These are phyloP conservation scores for Arthrocladium fulminans DNA, from an alignment of 2,329 filamentous ascomycete species.

Conservation along the genomic window DNA sequence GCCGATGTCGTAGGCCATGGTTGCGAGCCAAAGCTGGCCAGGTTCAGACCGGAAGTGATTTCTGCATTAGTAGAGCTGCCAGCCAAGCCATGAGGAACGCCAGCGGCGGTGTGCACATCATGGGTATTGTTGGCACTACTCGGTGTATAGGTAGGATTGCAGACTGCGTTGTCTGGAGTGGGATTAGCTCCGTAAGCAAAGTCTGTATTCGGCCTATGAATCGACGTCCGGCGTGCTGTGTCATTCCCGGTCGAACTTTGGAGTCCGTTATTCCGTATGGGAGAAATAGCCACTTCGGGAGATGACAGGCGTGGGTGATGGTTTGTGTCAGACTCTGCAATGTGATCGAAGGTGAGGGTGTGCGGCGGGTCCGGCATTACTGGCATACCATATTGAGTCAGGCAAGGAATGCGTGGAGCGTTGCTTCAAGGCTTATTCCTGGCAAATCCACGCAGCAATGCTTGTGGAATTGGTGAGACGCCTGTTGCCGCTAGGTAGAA, in stretches of 20 bases:
- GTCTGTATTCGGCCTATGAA: slow-evolving; percentile 13
- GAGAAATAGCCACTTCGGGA: slow-evolving; percentile 20
- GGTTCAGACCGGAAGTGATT: slow-evolving; percentile 14
- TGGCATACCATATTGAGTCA: slow-evolving; percentile 1
- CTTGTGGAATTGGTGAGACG: background rate
- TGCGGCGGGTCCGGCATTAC: slow-evolving; percentile 20
- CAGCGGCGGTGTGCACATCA: slow-evolving; percentile 9
- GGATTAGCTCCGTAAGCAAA: slow-evolving; percentile 21
- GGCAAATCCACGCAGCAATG: background rate
- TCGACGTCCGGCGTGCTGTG: slow-evolving; percentile 6
- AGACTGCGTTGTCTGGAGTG: slow-evolving; percentile 17
- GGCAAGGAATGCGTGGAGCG: background rate
- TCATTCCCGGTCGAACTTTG: slow-evolving; percentile 6
- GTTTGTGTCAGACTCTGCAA: slow-evolving; percentile 15
- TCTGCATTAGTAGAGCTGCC: slow-evolving; percentile 14
- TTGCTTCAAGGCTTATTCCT: background rate
- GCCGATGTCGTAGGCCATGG: slow-evolving; percentile 14
- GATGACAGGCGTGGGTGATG: slow-evolving; percentile 13
- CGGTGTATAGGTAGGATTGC: slow-evolving; percentile 10
- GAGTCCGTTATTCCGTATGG: slow-evolving; percentile 11
- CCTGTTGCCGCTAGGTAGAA: slow-evolving; percentile 1
- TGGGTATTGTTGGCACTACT: slow-evolving; percentile 13
- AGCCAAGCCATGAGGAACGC: slow-evolving; percentile 11
- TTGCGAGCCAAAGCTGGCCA: slow-evolving; percentile 18
- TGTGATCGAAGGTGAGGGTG: slow-evolving; percentile 14